Percentiles rank a stretch among this genome's conserved stretches.
phyloP scores from a whole-genome alignment of 2,329 filamentous ascomycete species.

The Fusarium kyushuense region DNA sequence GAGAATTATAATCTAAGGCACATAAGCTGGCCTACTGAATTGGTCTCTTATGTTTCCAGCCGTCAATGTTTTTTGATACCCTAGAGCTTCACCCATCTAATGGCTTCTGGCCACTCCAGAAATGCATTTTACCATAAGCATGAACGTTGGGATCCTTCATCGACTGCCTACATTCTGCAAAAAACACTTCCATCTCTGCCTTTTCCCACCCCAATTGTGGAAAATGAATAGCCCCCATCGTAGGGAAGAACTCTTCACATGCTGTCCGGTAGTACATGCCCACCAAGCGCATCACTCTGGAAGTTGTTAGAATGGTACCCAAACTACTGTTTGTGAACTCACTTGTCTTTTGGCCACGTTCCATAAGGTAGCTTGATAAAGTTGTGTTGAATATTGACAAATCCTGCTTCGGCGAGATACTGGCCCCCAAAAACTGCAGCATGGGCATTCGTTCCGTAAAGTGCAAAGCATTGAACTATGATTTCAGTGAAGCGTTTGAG shows the following conservation, averaged over 20 bases:
- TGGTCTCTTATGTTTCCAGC: too few species aligned
- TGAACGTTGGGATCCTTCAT: constrained; percentile 52
- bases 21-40: too few species aligned
- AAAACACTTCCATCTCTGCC: constrained; percentile 51
- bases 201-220: constrained; percentile 54
- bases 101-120: constrained; percentile 59
- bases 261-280: constrained; percentile 58
- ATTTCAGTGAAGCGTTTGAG: constrained; percentile 52
- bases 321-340: background rate
- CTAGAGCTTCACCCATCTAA: constrained; percentile 33
- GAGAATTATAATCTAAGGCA: too few species aligned
- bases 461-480: constrained; percentile 54
- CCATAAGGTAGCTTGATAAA: constrained; percentile 59
- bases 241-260: constrained; percentile 57
- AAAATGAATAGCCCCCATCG: constrained; percentile 56
- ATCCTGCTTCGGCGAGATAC: constrained; percentile 55
- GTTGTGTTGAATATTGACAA: constrained; percentile 55
- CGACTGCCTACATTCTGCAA: constrained; percentile 48
- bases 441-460: constrained; percentile 54
- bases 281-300: constrained; percentile 54
- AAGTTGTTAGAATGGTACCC: background rate
- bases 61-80: too few species aligned
- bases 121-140: constrained; percentile 56
- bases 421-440: constrained; percentile 54
- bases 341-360: constrained; percentile 61